These are phyloP conservation scores for Chloris gayana DNA, from an alignment of 176 grass and related monocot genomes.

Conservation along the genomic window DNA sequence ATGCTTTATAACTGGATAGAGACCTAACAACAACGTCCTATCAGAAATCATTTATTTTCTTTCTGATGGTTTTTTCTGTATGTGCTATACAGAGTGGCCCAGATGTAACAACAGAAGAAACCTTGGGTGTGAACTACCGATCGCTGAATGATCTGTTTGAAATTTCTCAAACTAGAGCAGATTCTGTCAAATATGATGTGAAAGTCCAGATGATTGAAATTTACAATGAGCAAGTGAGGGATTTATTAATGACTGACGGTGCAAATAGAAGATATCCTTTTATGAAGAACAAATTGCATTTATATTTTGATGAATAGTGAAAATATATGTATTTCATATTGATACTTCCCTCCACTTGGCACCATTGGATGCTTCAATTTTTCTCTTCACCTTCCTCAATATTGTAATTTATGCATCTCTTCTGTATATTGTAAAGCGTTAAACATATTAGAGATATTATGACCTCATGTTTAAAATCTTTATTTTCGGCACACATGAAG, in stretches of 20 bases:
- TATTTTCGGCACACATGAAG: background rate
- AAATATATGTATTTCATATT: background rate
- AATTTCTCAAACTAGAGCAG: slow-evolving; percentile 70
- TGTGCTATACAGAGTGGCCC: slow-evolving; percentile 68
- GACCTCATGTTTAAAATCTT: background rate
- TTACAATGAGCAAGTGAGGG: slow-evolving; percentile 95
- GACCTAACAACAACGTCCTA: background rate
- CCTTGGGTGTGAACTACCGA: slow-evolving; percentile 79
- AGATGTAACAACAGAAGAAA: slow-evolving; percentile 57
- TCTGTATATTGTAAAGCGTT: slow-evolving; percentile 31
- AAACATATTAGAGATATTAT: slow-evolving; percentile 70
- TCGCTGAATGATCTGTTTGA: slow-evolving; percentile 76
- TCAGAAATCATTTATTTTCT: background rate
- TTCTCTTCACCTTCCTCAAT: slow-evolving; percentile 1
- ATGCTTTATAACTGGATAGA: background rate
- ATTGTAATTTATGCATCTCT: background rate
- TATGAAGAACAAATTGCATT: background rate
- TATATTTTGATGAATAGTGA: background rate
- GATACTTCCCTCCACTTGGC: background rate
- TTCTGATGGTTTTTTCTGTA: slow-evolving; percentile 21
- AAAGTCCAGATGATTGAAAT: slow-evolving; percentile 93
- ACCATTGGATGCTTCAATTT: background rate
- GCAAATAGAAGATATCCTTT: slow-evolving; percentile 88
- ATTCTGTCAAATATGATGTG: slow-evolving; percentile 59
- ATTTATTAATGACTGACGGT: slow-evolving; percentile 72